phyloP scores from a whole-genome alignment of 495 filamentous ascomycete species.

The Lasiosphaeriaceae sp. region DNA sequence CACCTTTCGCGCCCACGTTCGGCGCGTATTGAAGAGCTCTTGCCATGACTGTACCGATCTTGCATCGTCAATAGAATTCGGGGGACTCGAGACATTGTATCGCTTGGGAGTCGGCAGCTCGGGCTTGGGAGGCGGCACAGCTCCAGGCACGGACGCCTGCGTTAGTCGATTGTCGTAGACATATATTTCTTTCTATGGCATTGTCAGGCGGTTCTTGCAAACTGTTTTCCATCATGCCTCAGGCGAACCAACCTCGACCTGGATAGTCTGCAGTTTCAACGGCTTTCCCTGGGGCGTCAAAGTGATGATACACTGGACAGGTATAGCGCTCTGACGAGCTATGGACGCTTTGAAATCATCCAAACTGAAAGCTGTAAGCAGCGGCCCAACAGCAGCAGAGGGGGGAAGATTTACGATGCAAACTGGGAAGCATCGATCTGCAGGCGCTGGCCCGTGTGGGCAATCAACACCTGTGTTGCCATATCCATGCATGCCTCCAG shows the following conservation, averaged over 20 bases:
- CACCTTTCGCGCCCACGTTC: slow-evolving; percentile 69
- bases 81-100: slow-evolving; percentile 56
- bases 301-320: slow-evolving; percentile 67
- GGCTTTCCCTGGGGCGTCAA: slow-evolving; percentile 80
- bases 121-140: slow-evolving; percentile 39
- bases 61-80: slow-evolving; percentile 68
- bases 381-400: background rate
- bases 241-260: slow-evolving; percentile 62
- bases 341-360: slow-evolving; percentile 73
- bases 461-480: slow-evolving; percentile 78
- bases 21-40: slow-evolving; percentile 68
- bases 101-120: slow-evolving; percentile 54
- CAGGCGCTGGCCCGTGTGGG: slow-evolving; percentile 82
- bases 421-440: slow-evolving; percentile 65
- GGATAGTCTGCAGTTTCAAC: slow-evolving; percentile 68
- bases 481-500: slow-evolving; percentile 37
- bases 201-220: background rate
- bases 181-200: slow-evolving; percentile 73
- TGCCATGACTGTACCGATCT: slow-evolving; percentile 79
- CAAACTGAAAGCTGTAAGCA: slow-evolving; percentile 26
- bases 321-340: slow-evolving; percentile 60
- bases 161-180: slow-evolving; percentile 76
- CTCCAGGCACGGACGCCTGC: slow-evolving; percentile 38
- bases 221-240: background rate
- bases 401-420: slow-evolving; percentile 54